Evolutionary conservation across 129 eudicot species (phyloP).

Genomic region (Heracleum sosnowskyi): DNA sequence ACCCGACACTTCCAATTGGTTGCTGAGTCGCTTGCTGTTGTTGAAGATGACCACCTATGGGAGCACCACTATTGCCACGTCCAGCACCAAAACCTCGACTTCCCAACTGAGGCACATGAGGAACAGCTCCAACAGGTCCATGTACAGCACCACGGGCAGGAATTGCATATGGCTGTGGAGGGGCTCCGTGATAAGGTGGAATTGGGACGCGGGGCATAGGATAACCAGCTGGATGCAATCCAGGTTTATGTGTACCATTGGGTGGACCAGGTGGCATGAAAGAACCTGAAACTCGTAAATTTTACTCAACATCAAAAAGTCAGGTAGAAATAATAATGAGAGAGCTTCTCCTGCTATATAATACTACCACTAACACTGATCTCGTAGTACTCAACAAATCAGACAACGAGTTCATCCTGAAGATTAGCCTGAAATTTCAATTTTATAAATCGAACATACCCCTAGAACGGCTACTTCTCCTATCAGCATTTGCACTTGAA

Average conservation of each 20-base stretch:
- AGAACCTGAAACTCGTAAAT: slow-evolving; percentile 28
- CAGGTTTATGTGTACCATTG: slow-evolving; percentile 69
- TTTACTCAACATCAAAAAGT: background rate
- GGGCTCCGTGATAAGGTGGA: slow-evolving; percentile 75
- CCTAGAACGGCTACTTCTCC: slow-evolving; percentile 73
- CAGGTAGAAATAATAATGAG: background rate
- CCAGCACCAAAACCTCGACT: slow-evolving; percentile 89
- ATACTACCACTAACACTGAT: background rate
- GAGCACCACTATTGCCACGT: slow-evolving; percentile 68
- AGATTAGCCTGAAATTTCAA: background rate
- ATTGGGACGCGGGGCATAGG: slow-evolving; percentile 75
- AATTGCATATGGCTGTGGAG: slow-evolving; percentile 77
- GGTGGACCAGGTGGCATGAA: slow-evolving; percentile 72
- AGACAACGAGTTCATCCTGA: background rate
- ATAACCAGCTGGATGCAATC: slow-evolving; percentile 68
- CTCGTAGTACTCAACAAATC: background rate
- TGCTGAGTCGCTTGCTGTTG: slow-evolving; percentile 77
- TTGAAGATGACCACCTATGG: slow-evolving; percentile 69
- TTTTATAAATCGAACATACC: slow-evolving; percentile 26
- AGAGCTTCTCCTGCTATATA: background rate
- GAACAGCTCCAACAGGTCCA: slow-evolving; percentile 86
- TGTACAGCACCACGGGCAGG: slow-evolving; percentile 87
- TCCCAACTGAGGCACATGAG: slow-evolving; percentile 87
- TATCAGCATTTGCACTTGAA: slow-evolving; percentile 42
- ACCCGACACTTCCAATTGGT: slow-evolving; percentile 60